Percentiles rank a stretch among this genome's conserved stretches.
Evolutionary conservation across 2,329 filamentous ascomycete species (phyloP).

Genomic region (Pestalotiopsis sp.): DNA sequence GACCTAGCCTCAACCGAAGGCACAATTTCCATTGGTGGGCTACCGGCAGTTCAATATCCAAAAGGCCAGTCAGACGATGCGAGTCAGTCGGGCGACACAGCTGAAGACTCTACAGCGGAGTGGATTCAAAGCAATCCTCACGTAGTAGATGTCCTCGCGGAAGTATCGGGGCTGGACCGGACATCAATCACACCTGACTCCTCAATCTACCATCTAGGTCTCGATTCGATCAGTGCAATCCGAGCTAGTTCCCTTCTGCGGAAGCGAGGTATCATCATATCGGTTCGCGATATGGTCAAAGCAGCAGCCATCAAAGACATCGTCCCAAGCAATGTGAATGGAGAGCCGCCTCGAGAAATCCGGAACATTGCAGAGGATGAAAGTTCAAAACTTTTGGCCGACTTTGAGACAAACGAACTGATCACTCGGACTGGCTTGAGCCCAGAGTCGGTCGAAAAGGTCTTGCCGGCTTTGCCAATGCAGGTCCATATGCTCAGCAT

Average conservation of each 20-base stretch:
- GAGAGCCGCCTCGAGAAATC: neutral
- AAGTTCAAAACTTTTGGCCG: slow-evolving; percentile 26
- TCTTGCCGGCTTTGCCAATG: slow-evolving; percentile 74
- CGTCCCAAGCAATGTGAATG: slow-evolving; percentile 35
- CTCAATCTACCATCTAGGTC: slow-evolving; percentile 80
- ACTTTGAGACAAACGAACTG: slow-evolving; percentile 41
- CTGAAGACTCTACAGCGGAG: neutral
- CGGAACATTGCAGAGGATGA: neutral
- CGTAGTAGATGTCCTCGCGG: slow-evolving; percentile 52
- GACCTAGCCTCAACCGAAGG: slow-evolving; percentile 17
- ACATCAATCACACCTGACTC: slow-evolving; percentile 61
- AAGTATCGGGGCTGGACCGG: slow-evolving; percentile 63
- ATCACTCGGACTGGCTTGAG: slow-evolving; percentile 43
- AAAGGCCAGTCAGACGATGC: neutral
- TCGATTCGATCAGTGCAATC: slow-evolving; percentile 92
- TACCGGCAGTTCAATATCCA: slow-evolving; percentile 44
- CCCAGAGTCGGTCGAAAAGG: slow-evolving; percentile 48
- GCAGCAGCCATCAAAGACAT: slow-evolving; percentile 69
- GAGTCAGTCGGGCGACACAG: neutral
- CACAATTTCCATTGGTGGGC: slow-evolving; percentile 65
- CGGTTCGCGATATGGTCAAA: slow-evolving; percentile 72
- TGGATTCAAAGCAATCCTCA: slow-evolving; percentile 18
- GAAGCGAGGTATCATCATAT: slow-evolving; percentile 62
- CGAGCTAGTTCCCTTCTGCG: slow-evolving; percentile 75
- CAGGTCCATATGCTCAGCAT: slow-evolving; percentile 80